Conservation (phyloP, 495 filamentous ascomycete genomes). For the Penicillium samsonianum region DNA sequence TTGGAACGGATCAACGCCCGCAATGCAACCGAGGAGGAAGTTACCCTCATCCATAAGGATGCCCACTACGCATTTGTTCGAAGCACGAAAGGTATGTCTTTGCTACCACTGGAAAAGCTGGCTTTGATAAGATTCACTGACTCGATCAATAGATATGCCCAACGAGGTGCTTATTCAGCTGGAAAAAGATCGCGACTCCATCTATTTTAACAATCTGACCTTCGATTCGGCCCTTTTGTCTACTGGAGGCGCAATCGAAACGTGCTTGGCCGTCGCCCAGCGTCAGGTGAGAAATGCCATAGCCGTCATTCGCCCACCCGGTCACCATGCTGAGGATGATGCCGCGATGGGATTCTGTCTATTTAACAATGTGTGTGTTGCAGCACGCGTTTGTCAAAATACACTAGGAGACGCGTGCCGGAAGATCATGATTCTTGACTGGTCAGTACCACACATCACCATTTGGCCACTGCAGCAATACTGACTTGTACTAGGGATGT, state of each 20-base stretch:
- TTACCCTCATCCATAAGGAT: conserved; percentile 71
- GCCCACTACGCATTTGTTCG: conserved; percentile 78
- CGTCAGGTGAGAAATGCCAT: conserved; percentile 89
- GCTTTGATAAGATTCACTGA: conserved; percentile 14
- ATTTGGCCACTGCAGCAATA: not conserved
- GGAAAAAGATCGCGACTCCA: conserved; percentile 71
- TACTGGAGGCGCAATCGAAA: conserved; percentile 94
- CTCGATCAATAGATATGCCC: conserved; percentile 41
- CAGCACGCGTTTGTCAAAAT: conserved; percentile 76
- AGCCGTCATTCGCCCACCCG: conserved; percentile 90
- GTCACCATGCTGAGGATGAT: conserved; percentile 89
- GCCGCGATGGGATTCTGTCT: conserved; percentile 90
- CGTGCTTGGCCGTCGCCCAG: conserved; percentile 77
- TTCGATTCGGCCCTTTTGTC: conserved; percentile 79
- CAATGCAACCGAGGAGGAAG: conserved; percentile 72
- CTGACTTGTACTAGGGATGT: conserved; percentile 56
- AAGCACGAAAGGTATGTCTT: conserved; percentile 51
- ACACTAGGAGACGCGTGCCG: conserved; percentile 75
- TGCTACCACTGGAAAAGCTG: not conserved
- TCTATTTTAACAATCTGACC: conserved; percentile 85
- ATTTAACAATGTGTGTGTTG: conserved; percentile 95
- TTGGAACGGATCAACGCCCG: conserved; percentile 77
- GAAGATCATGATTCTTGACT: conserved; percentile 91
- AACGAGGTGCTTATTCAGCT: conserved; percentile 65
- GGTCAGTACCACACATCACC: conserved; percentile 59